Percentiles rank a stretch among this genome's conserved stretches.
Conservation (phyloP, 257 asterid species). For the Gynochthodes officinalis region DNA sequence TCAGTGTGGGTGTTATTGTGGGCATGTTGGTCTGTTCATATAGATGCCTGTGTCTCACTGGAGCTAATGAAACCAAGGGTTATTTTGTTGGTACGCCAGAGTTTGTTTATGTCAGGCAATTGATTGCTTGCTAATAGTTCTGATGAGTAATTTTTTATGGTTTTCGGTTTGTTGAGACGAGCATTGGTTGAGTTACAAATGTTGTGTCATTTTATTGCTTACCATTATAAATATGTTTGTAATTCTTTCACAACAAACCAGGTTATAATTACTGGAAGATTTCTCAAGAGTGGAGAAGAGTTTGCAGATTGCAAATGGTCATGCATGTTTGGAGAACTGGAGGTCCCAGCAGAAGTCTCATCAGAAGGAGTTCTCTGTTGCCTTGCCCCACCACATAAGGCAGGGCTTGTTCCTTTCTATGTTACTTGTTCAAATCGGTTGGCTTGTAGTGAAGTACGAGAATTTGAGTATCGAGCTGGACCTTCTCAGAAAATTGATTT, state of each 20-base stretch:
- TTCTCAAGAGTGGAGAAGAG: conserved; percentile 56
- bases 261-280: conserved; percentile 67
- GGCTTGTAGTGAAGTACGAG: conserved; percentile 90
- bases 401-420: conserved; percentile 70
- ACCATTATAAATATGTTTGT: conserved; percentile 10
- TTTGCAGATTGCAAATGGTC: conserved; percentile 60
- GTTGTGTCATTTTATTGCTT: not conserved
- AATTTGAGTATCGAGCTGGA: conserved; percentile 61
- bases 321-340: conserved; percentile 85
- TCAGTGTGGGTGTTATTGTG: not conserved
- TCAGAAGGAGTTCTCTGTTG: conserved; percentile 68
- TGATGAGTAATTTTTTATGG: not conserved
- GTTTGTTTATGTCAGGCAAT: not conserved
- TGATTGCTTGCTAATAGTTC: not conserved
- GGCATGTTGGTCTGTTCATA: not conserved
- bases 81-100: not conserved
- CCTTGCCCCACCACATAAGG: conserved; percentile 57
- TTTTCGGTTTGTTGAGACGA: not conserved
- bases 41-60: not conserved
- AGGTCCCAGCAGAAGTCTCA: conserved; percentile 70
- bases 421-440: conserved; percentile 73
- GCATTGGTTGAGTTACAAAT: too few species aligned
- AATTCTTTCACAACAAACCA: conserved; percentile 26
- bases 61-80: not conserved
- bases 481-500: conserved; percentile 27